Percentiles rank a stretch among this genome's conserved stretches.
Conservation (phyloP, 257 asterid genomes). For the Plantago elongata region DNA sequence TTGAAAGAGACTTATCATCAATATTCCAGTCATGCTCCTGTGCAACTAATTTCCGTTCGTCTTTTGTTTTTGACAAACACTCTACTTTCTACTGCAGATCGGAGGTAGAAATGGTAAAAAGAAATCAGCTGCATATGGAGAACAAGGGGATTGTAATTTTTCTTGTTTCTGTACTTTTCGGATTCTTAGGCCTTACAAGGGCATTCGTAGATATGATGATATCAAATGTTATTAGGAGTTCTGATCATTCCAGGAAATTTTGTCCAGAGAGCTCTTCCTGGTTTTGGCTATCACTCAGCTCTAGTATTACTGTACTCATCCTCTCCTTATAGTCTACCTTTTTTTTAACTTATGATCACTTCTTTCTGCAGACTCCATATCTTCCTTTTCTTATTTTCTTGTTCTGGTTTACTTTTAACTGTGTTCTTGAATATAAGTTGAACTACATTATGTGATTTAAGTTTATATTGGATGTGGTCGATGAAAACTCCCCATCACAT, state of each 20-base stretch:
- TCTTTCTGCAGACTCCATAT: slow-evolving; percentile 15
- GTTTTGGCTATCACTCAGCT: slow-evolving; percentile 58
- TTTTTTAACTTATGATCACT: slow-evolving; percentile 21
- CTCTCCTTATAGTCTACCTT: slow-evolving; percentile 37
- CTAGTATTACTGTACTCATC: slow-evolving; percentile 42
- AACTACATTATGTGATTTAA: no score
- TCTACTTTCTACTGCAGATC: slow-evolving; percentile 36
- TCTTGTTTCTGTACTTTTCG: slow-evolving; percentile 52
- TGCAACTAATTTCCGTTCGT: not conserved
- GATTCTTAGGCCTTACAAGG: slow-evolving; percentile 45
- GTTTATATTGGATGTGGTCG: no score
- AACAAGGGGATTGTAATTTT: slow-evolving; percentile 69
- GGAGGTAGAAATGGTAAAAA: slow-evolving; percentile 53
- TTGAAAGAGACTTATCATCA: no score
- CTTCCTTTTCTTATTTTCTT: not conserved
- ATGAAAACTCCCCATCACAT: no score
- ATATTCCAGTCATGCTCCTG: no score
- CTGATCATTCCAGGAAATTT: slow-evolving; percentile 54
- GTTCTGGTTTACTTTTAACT: no score
- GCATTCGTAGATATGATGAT: slow-evolving; percentile 38
- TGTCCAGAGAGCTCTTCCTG: slow-evolving; percentile 63
- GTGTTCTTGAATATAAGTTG: no score
- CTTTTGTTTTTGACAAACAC: not conserved
- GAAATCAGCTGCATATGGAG: slow-evolving; percentile 70
- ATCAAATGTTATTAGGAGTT: slow-evolving; percentile 31